Evolutionary conservation across 345 rosid genomes (phyloP).

Genomic region (Gynandropsis gynandra): DNA sequence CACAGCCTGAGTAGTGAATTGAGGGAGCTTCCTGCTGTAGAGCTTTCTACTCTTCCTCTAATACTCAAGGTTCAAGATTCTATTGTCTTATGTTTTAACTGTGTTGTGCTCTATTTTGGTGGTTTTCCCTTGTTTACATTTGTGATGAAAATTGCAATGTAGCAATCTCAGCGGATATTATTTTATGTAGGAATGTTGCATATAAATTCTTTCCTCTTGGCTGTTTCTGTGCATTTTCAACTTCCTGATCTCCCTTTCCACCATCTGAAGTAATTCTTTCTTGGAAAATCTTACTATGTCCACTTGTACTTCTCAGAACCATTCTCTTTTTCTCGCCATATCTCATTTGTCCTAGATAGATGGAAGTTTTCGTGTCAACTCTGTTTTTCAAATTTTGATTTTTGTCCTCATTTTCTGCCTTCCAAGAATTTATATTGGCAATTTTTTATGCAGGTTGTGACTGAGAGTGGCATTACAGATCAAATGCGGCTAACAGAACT

Average conservation of each 20-base stretch:
- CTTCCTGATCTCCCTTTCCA: conserved; percentile 1
- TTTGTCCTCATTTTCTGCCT: conserved; percentile 31
- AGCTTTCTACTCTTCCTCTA: conserved; percentile 82
- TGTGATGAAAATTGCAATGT: conserved; percentile 9
- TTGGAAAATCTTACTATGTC: conserved; percentile 2
- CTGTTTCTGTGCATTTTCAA: conserved; percentile 8
- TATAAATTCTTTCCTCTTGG: conserved; percentile 1
- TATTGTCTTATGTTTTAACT: conserved; percentile 14
- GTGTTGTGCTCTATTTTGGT: conserved; percentile 2
- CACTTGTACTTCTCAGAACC: conserved; percentile 9
- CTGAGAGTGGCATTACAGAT: conserved; percentile 87
- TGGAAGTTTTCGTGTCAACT: conserved; percentile 7
- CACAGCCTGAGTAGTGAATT: conserved; percentile 70
- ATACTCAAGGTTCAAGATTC: conserved; percentile 82
- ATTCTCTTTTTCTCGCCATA: neutral
- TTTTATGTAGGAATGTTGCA: neutral
- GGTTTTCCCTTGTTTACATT: neutral
- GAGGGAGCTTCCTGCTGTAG: conserved; percentile 90
- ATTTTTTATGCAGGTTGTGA: conserved; percentile 41
- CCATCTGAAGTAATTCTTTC: neutral
- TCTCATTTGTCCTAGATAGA: conserved; percentile 8
- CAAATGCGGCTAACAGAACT: conserved; percentile 78
- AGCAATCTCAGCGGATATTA: neutral
- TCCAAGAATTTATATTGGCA: conserved; percentile 40
- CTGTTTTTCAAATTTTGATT: conserved; percentile 7